phyloP scores from a whole-genome alignment of 2,329 filamentous ascomycete species.

The Fusarium decemcellulare region DNA sequence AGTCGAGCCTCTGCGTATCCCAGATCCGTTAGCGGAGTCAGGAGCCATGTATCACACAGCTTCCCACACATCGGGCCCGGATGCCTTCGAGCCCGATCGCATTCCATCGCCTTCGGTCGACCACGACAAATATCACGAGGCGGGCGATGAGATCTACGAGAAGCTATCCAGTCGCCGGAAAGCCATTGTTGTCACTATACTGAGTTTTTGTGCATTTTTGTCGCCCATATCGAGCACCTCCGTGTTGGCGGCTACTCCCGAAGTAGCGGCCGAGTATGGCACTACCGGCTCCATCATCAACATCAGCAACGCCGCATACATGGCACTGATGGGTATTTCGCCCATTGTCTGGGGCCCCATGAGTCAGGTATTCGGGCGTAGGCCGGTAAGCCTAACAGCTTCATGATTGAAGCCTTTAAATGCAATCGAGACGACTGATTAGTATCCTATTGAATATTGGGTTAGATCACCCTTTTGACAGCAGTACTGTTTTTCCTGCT shows the following conservation, averaged over 20 bases:
- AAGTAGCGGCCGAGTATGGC: constrained; percentile 71
- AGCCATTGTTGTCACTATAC: background rate
- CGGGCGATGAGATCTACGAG: background rate
- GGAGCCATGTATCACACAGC: background rate
- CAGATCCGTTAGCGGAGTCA: background rate
- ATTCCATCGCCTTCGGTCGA: background rate
- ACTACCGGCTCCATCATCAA: constrained; percentile 75
- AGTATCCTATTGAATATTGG: background rate
- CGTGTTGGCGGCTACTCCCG: constrained; percentile 56
- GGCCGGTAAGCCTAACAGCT: constrained; percentile 54
- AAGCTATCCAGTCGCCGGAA: background rate
- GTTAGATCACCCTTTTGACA: background rate
- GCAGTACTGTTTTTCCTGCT: constrained; percentile 66
- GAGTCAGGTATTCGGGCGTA: constrained; percentile 69
- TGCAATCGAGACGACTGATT: too few species aligned
- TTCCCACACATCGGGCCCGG: background rate
- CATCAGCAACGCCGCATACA: constrained; percentile 76
- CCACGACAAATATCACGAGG: background rate
- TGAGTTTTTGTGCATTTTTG: background rate
- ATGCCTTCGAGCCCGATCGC: background rate
- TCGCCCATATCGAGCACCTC: background rate
- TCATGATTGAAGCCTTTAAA: too few species aligned
- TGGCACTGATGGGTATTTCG: constrained; percentile 77
- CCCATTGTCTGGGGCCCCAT: constrained; percentile 77
- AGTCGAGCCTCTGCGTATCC: background rate